Evolutionary conservation across 768 basidiomycete genomes (phyloP), one percentile per base, ranked within the genome.

Genomic region (Austroboletus eburneus): DNA sequence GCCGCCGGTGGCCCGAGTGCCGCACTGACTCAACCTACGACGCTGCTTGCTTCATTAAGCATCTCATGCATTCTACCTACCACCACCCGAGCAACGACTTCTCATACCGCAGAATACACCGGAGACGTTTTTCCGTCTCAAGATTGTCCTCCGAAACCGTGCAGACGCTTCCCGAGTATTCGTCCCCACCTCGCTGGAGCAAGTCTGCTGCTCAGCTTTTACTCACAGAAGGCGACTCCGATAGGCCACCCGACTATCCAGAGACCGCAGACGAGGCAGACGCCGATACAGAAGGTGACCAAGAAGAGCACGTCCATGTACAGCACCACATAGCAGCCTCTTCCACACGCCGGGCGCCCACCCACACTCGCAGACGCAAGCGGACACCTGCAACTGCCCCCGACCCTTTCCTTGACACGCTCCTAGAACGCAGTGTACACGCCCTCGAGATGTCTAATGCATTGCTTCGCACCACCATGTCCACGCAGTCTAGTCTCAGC

Each of bases 361-460:
- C 48, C 12, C 41, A 52, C 22, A 36, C 42, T 49, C 61, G 58
- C 39, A 59, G 66, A 27, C 58, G 62, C 48, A 61, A 66, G 46
- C 56, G 65, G 39, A 45, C 51, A 18, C 55, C 56, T 61, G 49
- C 25, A 41, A 65, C 18, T 62, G 24, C 37, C 9, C 32, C 69
- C 40, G 82, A 85, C 61, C 76, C 77, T 12, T 81, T 77, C 56
- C 74, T 90, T 22, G 90, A 91, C 64, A 76, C 83, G n/a, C 71
- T 91, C 14, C 74, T 91, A 2, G 86, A 81, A 48, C 80, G 89
- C 51, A 89, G 87, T 53, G 86, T 91, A 13, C 81, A 89, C 65
- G 89, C 89, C 1, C 72, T 92, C 9, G 90, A 91, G 62, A 82
- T 90, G 74, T 91, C 89, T 5, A 91, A 91, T 48, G 76, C 81